phyloP scores from a whole-genome alignment of 2,329 filamentous ascomycete genomes.

The Lachnellula cervina region DNA sequence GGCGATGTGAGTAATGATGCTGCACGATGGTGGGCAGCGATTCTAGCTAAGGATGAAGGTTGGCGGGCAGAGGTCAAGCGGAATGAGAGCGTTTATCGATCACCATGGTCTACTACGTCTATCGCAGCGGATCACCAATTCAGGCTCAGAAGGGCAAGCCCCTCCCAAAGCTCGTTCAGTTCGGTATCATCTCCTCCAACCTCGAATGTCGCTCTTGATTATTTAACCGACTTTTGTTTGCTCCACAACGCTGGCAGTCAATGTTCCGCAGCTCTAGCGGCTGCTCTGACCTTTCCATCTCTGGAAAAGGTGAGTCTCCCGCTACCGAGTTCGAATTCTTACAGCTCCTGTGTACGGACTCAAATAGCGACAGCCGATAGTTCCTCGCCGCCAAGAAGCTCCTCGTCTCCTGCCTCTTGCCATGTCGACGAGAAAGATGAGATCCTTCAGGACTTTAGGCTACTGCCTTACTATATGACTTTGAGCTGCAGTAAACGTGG shows the following conservation, averaged over 20 bases:
- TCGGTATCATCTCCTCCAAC: conserved; percentile 4
- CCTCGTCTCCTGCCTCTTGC: not conserved
- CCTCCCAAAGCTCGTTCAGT: not conserved
- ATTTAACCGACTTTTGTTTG: conserved; percentile 9
- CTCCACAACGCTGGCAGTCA: conserved; percentile 8
- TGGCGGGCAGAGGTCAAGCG: conserved; percentile 12
- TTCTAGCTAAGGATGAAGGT: conserved; percentile 11
- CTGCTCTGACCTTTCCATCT: conserved; percentile 8
- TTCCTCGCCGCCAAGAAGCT: not conserved
- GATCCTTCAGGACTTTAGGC: not conserved
- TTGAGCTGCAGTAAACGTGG: conserved; percentile 8
- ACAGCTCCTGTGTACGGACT: not conserved
- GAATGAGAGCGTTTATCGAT: conserved; percentile 10
- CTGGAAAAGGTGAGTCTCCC: conserved; percentile 1
- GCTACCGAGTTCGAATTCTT: not conserved
- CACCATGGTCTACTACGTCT: conserved; percentile 12
- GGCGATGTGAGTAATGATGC: conserved; percentile 6
- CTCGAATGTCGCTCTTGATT: conserved; percentile 6
- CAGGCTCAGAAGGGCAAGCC: conserved; percentile 1
- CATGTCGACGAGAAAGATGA: not conserved
- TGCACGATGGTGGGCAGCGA: conserved; percentile 13
- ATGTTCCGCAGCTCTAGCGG: conserved; percentile 9
- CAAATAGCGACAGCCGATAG: not conserved
- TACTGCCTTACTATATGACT: conserved; percentile 12
- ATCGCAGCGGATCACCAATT: conserved; percentile 2